A percentile compares a stretch with the other conserved stretches of the same genome.
Conservation (phyloP, 805 yeast species). For the Teunomyces tritomae region DNA sequence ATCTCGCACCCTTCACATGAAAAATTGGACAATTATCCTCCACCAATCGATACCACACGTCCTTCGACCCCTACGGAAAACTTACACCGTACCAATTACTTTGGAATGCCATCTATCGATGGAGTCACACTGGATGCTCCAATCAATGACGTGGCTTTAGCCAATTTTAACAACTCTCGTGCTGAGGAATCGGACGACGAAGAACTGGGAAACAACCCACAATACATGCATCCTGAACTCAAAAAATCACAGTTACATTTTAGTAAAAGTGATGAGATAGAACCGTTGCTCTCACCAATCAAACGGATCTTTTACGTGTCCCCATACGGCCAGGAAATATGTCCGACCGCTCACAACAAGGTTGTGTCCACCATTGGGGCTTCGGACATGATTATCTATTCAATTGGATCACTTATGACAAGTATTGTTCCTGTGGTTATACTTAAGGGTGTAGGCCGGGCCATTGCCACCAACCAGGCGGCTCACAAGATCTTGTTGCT, state of each 20-base stretch:
- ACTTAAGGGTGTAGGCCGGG: constrained; percentile 68
- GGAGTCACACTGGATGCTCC: constrained; percentile 2
- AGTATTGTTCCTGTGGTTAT: constrained; percentile 78
- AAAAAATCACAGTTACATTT: constrained; percentile 73
- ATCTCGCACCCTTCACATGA: constrained; percentile 75
- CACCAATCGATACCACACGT: constrained; percentile 16
- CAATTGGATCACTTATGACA: constrained; percentile 88
- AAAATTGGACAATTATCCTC: constrained; percentile 14
- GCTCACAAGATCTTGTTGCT: constrained; percentile 59
- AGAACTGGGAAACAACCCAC: constrained; percentile 62
- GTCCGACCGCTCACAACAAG: constrained; percentile 67
- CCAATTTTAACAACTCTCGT: not conserved
- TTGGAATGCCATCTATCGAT: constrained; percentile 7
- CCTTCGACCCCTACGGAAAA: constrained; percentile 16
- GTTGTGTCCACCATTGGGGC: constrained; percentile 50
- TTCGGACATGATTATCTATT: constrained; percentile 61
- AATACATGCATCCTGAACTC: constrained; percentile 76
- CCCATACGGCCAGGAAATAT: constrained; percentile 83
- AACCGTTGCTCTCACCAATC: constrained; percentile 73
- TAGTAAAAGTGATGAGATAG: constrained; percentile 50
- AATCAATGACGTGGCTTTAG: constrained; percentile 4
- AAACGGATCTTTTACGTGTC: constrained; percentile 74
- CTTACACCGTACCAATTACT: constrained; percentile 2
- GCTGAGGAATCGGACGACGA: constrained; percentile 21
- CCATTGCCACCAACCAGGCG: constrained; percentile 36